Evolutionary conservation across 352 stramenopile genomes (phyloP), one percentile per base, ranked within the genome.

Genomic region (Globisporangium spiculum): DNA sequence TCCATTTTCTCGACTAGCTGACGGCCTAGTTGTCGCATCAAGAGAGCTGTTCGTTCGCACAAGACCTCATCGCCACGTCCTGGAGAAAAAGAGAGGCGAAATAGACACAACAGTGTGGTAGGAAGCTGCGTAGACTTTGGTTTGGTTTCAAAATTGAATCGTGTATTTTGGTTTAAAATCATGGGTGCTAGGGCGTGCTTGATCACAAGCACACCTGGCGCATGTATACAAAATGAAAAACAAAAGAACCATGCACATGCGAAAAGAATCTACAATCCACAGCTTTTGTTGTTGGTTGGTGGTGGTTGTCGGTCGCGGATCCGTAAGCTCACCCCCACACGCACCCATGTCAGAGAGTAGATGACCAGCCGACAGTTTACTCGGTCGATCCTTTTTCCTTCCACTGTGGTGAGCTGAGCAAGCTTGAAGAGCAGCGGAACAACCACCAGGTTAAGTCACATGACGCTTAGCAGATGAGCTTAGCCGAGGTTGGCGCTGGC

Each of bases 391-490:
- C 10, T 12, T 58, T 58, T 18, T 22, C 26, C 26, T 27, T 36
- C 16, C n/a, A 32, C 22, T 27, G n/a, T 24, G 16, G 16, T 59
- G 20, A 38, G 14, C 53, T 12, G 30, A 4, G 9, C 10, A 52
- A 52, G 44, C 44, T 24, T 52, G 44, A 52, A 12, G 44, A n/a
- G 18, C 18, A 52, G 18, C 44, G 18, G 5, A 22, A 60, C 54
- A 34, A 36, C 20, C 18, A 44, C 24, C 6, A 18, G 7, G 32
- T 27, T 24, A 56, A 46, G 32, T 48, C 16, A 34, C 14, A 24
- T 30, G 65, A 22, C 34, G 24, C 60, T 71, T 71, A 71, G 50
- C 66, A 71, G 50, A 71, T 26, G 38, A 71, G 66, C 66, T 71
- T 71, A 20, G 59, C 24, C 38, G 66, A 67, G 0, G 66, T 71